Evolutionary conservation across 1,284 basidiomycete species (phyloP).

Genomic region (Athelia psychrophila): DNA sequence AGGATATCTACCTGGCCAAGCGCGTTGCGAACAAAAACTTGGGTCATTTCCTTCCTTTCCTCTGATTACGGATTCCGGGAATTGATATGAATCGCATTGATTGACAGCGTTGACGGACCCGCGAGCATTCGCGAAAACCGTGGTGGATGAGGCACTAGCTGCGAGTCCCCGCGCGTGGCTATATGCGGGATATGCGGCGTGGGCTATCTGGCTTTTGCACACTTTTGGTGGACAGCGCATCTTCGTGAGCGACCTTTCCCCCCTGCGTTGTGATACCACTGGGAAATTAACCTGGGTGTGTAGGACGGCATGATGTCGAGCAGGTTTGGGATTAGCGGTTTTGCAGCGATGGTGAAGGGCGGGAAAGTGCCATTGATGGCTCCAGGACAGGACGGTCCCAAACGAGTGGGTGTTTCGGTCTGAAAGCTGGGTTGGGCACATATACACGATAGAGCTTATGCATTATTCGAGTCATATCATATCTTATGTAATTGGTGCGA

Average conservation of each 20-base stretch:
- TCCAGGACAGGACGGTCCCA: too few relatives aligned
- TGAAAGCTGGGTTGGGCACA: too few relatives aligned
- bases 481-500: too few relatives aligned
- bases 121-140: constrained; percentile 17
- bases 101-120: constrained; percentile 5
- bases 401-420: too few relatives aligned
- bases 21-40: constrained; percentile 12
- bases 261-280: too few relatives aligned
- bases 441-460: too few relatives aligned
- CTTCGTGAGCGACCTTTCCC: constrained; percentile 8
- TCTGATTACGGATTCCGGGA: too few relatives aligned
- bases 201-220: constrained; percentile 22
- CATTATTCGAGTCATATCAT: too few relatives aligned
- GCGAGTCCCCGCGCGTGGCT: constrained; percentile 16
- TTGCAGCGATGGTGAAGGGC: constrained; percentile 9
- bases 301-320: constrained; percentile 12
- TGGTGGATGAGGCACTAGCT: constrained; percentile 24
- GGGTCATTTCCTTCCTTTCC: constrained; percentile 9
- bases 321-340: constrained; percentile 11
- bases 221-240: constrained; percentile 21
- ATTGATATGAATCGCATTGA: not conserved
- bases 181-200: constrained; percentile 20
- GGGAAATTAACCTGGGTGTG: too few relatives aligned
- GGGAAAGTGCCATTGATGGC: constrained; percentile 3
- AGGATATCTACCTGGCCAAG: constrained; percentile 13